phyloP scores from a whole-genome alignment of 495 filamentous ascomycete genomes.

The Penicillium fimorum region DNA sequence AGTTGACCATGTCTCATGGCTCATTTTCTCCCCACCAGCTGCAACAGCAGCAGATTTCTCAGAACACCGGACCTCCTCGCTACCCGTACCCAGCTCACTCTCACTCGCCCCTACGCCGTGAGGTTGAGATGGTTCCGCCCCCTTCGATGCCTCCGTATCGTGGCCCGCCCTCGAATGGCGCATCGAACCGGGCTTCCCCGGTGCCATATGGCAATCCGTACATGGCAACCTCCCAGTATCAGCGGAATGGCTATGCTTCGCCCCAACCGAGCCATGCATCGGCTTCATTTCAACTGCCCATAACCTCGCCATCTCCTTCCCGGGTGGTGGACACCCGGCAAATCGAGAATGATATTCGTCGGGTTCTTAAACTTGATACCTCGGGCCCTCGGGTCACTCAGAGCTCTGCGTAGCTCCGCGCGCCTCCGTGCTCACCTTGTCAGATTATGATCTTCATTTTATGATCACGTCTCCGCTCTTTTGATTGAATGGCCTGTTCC shows the following conservation, averaged over 20 bases:
- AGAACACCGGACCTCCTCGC: constrained; percentile 16
- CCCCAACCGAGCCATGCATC: constrained; percentile 26
- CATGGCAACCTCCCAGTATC: constrained; percentile 4
- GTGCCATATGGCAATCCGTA: constrained; percentile 12
- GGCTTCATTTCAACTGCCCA: constrained; percentile 24
- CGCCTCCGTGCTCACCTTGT: constrained; percentile 10
- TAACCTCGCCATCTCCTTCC: constrained; percentile 26
- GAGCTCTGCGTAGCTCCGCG: constrained; percentile 40
- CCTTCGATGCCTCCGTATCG: constrained; percentile 4
- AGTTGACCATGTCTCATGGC: constrained; percentile 24
- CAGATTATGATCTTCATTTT: neutral
- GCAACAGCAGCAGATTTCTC: constrained; percentile 14
- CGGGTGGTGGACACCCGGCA: constrained; percentile 41
- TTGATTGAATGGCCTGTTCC: neutral
- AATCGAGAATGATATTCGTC: constrained; percentile 55
- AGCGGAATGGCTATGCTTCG: constrained; percentile 20
- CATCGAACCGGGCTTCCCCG: constrained; percentile 7
- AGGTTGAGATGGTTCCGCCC: constrained; percentile 16
- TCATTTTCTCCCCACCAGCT: constrained; percentile 1
- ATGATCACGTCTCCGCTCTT: constrained; percentile 1
- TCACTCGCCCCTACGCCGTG: constrained; percentile 29
- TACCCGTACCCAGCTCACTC: constrained; percentile 20
- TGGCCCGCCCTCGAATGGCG: constrained; percentile 9
- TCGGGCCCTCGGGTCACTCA: constrained; percentile 21
- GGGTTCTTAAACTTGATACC: constrained; percentile 51